These are phyloP conservation scores for Sarocladiaceae sp. DNA, from an alignment of 2,329 filamentous ascomycete genomes.

Conservation along the genomic window DNA sequence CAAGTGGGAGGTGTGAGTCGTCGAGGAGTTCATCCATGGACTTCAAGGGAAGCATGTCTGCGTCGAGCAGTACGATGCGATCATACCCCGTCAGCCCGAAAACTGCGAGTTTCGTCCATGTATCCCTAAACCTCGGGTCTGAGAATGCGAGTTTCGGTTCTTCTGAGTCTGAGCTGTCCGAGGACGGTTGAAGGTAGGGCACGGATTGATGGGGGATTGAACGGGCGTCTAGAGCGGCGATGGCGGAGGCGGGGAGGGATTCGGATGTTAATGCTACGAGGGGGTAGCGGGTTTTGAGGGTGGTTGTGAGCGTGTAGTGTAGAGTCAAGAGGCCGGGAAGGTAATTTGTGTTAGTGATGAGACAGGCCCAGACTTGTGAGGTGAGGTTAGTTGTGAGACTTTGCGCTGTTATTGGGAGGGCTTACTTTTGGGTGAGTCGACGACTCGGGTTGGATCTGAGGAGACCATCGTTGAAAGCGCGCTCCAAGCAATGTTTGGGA, in stretches of 20 bases:
- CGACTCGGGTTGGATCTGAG: constrained; percentile 6
- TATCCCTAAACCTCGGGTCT: constrained; percentile 80
- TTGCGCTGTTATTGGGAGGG: constrained; percentile 5
- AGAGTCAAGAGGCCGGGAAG: constrained; percentile 80
- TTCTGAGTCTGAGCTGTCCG: constrained; percentile 40
- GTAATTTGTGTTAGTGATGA: constrained; percentile 82
- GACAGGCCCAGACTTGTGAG: constrained; percentile 73
- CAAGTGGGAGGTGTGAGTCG: constrained; percentile 51
- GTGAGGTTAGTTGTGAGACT: constrained; percentile 1
- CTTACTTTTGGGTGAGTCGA: constrained; percentile 9
- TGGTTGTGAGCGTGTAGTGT: constrained; percentile 66
- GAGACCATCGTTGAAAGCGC: not conserved
- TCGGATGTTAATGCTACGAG: constrained; percentile 82
- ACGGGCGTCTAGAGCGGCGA: constrained; percentile 63
- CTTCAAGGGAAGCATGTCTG: constrained; percentile 76
- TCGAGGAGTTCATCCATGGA: constrained; percentile 96
- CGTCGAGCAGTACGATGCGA: constrained; percentile 78
- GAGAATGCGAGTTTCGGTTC: constrained; percentile 41
- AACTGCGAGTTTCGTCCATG: constrained; percentile 81
- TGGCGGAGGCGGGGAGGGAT: constrained; percentile 64
- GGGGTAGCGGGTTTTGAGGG: constrained; percentile 61
- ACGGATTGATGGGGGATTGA: constrained; percentile 67
- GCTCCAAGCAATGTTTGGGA: too few relatives aligned
- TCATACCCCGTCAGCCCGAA: constrained; percentile 75
- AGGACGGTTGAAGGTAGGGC: constrained; percentile 64